These are phyloP conservation scores for Ascochyta viciae-villosae DNA, from an alignment of 2,329 filamentous ascomycete species.

Conservation along the genomic window DNA sequence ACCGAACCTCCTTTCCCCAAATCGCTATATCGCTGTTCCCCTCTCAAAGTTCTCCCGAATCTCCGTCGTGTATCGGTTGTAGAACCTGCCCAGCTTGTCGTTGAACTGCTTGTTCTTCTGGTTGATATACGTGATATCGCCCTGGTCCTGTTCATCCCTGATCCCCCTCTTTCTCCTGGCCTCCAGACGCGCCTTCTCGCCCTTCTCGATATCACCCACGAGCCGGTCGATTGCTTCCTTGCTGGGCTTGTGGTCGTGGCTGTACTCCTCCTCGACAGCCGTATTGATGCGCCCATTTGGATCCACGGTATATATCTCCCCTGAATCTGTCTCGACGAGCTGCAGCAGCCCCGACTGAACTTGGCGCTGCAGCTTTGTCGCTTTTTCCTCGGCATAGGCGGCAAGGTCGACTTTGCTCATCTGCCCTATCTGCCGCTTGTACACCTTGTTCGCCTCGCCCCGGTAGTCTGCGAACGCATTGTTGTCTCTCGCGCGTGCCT, in stretches of 20 bases:
- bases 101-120: slow-evolving; percentile 99
- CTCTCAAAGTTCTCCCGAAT: slow-evolving; percentile 98
- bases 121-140: slow-evolving; percentile 98
- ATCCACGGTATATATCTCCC: slow-evolving; percentile 90
- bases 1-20: neutral
- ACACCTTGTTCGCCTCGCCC: slow-evolving; percentile 87
- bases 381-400: slow-evolving; percentile 86
- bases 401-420: slow-evolving; percentile 76
- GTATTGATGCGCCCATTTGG: slow-evolving; percentile 90
- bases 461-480: slow-evolving; percentile 90
- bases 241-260: slow-evolving; percentile 84
- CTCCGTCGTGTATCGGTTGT: slow-evolving; percentile 97
- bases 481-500: slow-evolving; percentile 78
- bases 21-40: slow-evolving; percentile 82
- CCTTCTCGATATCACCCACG: slow-evolving; percentile 84
- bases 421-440: slow-evolving; percentile 86
- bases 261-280: slow-evolving; percentile 81
- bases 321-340: slow-evolving; percentile 90
- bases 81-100: slow-evolving; percentile 93
- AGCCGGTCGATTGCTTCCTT: slow-evolving; percentile 87
- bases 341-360: slow-evolving; percentile 85
- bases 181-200: slow-evolving; percentile 85
- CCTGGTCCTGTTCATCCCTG: slow-evolving; percentile 74
- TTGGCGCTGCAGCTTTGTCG: slow-evolving; percentile 82
- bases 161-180: slow-evolving; percentile 82